These are phyloP conservation scores for Epichloe sp. DNA, from an alignment of 2,329 filamentous ascomycete species.

Conservation along the genomic window DNA sequence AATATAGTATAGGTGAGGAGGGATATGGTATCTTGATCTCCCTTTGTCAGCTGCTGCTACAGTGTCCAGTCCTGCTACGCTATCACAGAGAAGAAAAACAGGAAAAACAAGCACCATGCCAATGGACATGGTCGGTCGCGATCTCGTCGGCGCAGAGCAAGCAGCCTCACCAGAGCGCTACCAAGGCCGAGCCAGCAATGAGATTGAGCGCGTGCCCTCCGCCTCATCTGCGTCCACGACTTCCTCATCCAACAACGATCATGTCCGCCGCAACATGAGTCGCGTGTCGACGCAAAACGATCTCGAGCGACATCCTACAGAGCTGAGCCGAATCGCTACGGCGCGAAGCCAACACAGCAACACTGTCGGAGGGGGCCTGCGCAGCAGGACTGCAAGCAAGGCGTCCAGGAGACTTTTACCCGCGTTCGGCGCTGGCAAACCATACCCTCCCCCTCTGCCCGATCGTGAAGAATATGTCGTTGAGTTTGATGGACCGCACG, in stretches of 20 bases:
- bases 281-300: slow-evolving; percentile 52
- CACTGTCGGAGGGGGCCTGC: slow-evolving; percentile 48
- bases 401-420: slow-evolving; percentile 49
- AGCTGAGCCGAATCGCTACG: slow-evolving; percentile 58
- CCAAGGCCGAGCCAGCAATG: slow-evolving; percentile 30
- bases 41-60: too few species aligned
- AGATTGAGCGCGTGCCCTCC: slow-evolving; percentile 48
- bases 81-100: background rate
- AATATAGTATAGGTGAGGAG: background rate
- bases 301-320: slow-evolving; percentile 56
- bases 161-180: slow-evolving; percentile 34
- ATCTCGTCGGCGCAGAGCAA: slow-evolving; percentile 39
- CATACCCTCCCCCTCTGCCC: slow-evolving; percentile 57
- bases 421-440: slow-evolving; percentile 59
- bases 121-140: slow-evolving; percentile 41
- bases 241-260: slow-evolving; percentile 28
- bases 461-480: slow-evolving; percentile 67
- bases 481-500: slow-evolving; percentile 72
- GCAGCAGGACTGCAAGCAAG: slow-evolving; percentile 26
- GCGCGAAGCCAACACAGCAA: slow-evolving; percentile 55
- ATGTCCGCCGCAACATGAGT: slow-evolving; percentile 34
- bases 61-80: background rate
- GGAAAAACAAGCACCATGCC: slow-evolving; percentile 15
- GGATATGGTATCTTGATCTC: too few species aligned
- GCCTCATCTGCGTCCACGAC: slow-evolving; percentile 37